These are phyloP conservation scores for Peronospora tabacina DNA, from an alignment of 352 stramenopile species.

Conservation along the genomic window DNA sequence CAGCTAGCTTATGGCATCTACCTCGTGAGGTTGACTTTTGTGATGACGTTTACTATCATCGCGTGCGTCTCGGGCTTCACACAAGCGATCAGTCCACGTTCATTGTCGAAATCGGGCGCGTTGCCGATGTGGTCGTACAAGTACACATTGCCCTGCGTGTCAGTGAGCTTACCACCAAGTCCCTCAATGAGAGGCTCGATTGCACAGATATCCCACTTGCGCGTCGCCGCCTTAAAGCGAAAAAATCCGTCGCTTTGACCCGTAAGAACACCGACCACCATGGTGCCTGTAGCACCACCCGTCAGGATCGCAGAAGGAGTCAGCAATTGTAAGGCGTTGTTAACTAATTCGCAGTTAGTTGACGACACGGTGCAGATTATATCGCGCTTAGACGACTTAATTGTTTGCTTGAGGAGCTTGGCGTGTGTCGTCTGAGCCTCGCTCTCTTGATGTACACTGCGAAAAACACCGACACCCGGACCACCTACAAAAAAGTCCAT, in stretches of 20 bases:
- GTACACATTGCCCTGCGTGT: conserved; percentile 52
- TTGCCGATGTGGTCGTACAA: conserved; percentile 46
- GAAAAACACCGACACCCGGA: conserved; percentile 44
- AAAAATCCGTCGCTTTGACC: conserved; percentile 61
- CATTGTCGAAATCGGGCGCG: conserved; percentile 56
- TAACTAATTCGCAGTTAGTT: conserved; percentile 43
- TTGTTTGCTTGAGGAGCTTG: conserved; percentile 18
- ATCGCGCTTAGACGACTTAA: conserved; percentile 31
- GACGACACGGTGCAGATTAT: conserved; percentile 53
- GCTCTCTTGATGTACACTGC: conserved; percentile 26
- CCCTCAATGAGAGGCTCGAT: conserved; percentile 56
- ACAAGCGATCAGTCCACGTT: conserved; percentile 43
- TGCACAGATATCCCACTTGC: conserved; percentile 76
- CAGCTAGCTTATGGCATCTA: conserved; percentile 24
- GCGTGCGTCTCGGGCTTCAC: conserved; percentile 33
- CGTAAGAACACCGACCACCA: conserved; percentile 58
- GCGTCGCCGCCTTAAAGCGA: conserved; percentile 58
- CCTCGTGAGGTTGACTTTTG: conserved; percentile 47
- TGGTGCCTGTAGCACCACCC: conserved; percentile 63
- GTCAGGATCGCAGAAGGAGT: conserved; percentile 30
- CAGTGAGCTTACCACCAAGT: conserved; percentile 46
- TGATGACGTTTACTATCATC: conserved; percentile 36
- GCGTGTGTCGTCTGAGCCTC: conserved; percentile 22
- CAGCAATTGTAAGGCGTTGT: conserved; percentile 35
- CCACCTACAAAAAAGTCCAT: conserved; percentile 29